phyloP scores from a whole-genome alignment of 1,284 basidiomycete species.

The Cryptococcus floricola region DNA sequence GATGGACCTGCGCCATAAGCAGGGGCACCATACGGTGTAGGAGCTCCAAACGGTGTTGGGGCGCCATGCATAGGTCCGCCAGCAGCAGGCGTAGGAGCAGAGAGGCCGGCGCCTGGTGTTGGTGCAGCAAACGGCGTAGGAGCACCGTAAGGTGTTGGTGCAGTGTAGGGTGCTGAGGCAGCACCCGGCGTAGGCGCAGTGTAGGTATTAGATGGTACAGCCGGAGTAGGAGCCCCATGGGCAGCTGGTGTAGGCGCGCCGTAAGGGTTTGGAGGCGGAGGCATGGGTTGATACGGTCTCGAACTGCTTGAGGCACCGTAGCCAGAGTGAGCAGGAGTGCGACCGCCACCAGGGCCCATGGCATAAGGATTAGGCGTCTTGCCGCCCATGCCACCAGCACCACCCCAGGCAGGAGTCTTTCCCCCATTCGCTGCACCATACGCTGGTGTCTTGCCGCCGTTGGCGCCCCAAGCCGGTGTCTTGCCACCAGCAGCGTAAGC shows the following conservation, averaged over 20 bases:
- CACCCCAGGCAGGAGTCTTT: slow-evolving; percentile 45
- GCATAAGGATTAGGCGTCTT: slow-evolving; percentile 61
- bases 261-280: slow-evolving; percentile 59
- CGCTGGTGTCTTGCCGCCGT: slow-evolving; percentile 35
- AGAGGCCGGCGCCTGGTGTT: slow-evolving; percentile 51
- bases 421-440: slow-evolving; percentile 32
- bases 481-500: slow-evolving; percentile 55
- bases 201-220: slow-evolving; percentile 34
- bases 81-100: slow-evolving; percentile 49
- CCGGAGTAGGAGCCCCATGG: slow-evolving; percentile 40
- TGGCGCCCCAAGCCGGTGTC: slow-evolving; percentile 20
- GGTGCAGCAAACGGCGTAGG: slow-evolving; percentile 52
- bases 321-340: slow-evolving; percentile 39
- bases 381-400: slow-evolving; percentile 18
- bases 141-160: slow-evolving; percentile 49
- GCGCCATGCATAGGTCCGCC: slow-evolving; percentile 35
- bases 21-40: slow-evolving; percentile 45
- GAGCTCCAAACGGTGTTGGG: slow-evolving; percentile 53
- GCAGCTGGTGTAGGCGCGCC: slow-evolving; percentile 35
- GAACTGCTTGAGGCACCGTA: slow-evolving; percentile 48
- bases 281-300: slow-evolving; percentile 57
- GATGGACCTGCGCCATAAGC: slow-evolving; percentile 15
- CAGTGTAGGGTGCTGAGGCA: slow-evolving; percentile 53
- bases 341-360: slow-evolving; percentile 20
- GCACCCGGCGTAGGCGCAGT: slow-evolving; percentile 52